A percentile compares a stretch with the other conserved stretches of the same genome.
phyloP scores from a whole-genome alignment of 306 rosid species.

The Pterocarpus macrocarpus region DNA sequence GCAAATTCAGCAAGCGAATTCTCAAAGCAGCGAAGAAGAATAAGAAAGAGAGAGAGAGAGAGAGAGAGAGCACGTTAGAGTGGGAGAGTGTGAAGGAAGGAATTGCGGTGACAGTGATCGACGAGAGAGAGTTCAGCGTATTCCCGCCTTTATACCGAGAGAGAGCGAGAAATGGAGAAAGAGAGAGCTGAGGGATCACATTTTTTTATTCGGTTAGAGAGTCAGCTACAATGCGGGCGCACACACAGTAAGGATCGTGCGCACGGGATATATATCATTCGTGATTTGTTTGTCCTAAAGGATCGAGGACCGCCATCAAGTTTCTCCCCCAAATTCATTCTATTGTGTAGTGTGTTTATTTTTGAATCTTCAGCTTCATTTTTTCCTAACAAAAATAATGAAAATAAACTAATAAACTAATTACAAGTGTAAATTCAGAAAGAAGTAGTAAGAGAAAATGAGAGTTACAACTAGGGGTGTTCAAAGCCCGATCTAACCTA shows the following conservation, averaged over 20 bases:
- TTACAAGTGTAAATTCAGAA: no score
- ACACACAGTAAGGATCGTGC: background rate
- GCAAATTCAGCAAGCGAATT: constrained; percentile 21
- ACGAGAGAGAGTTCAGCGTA: background rate
- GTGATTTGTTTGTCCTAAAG: no score
- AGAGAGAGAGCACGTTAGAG: background rate
- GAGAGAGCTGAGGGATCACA: background rate
- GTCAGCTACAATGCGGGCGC: constrained; percentile 24
- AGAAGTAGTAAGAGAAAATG: no score
- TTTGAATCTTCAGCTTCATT: background rate
- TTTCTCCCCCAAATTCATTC: no score
- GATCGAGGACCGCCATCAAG: no score
- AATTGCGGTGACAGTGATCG: constrained; percentile 16
- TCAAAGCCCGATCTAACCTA: no score
- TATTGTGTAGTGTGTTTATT: background rate
- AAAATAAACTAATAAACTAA: no score
- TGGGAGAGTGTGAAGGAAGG: constrained; percentile 4
- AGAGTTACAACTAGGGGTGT: no score
- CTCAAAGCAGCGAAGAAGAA: background rate
- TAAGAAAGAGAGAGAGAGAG: background rate
- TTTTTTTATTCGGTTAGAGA: constrained; percentile 15
- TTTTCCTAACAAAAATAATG: no score
- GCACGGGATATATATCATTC: background rate
- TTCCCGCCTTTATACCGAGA: constrained; percentile 48
- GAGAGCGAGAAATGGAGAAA: background rate